A percentile compares a stretch with the other conserved stretches of the same genome.
These are phyloP conservation scores for Chaetomium sp. DNA, from an alignment of 2,329 filamentous ascomycete genomes.

Conservation along the genomic window DNA sequence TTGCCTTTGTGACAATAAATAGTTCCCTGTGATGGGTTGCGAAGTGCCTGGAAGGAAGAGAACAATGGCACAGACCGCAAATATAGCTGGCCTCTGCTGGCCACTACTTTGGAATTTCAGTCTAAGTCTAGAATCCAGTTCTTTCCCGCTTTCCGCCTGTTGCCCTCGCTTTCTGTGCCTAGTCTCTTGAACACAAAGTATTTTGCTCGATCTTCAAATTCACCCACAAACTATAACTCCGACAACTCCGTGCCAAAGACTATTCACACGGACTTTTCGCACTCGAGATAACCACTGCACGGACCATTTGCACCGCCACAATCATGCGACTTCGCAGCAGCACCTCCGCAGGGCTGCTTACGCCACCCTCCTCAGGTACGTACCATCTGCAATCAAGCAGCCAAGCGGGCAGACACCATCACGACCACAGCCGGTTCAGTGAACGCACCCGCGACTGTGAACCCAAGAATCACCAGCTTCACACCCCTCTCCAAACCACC, in stretches of 20 bases:
- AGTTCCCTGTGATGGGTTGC: neutral
- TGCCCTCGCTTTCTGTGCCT: neutral
- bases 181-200: neutral
- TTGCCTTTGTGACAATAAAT: neutral
- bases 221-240: neutral
- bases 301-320: slow-evolving; percentile 13
- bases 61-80: neutral
- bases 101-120: neutral
- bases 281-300: neutral
- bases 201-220: neutral
- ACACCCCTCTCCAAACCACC: neutral
- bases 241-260: neutral
- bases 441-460: slow-evolving; percentile 15
- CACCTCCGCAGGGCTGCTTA: neutral
- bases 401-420: neutral
- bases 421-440: neutral
- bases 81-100: neutral
- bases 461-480: neutral
- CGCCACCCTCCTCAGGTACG: slow-evolving; percentile 20
- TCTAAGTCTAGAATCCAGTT: neutral
- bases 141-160: neutral
- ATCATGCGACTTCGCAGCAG: neutral
- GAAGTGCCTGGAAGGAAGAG: neutral
- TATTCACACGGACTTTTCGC: neutral
- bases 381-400: slow-evolving; percentile 18